A percentile compares a stretch with the other conserved stretches of the same genome.
These are phyloP conservation scores for Drechslerella coelobrocha DNA, from an alignment of 2,329 filamentous ascomycete genomes.

Conservation along the genomic window DNA sequence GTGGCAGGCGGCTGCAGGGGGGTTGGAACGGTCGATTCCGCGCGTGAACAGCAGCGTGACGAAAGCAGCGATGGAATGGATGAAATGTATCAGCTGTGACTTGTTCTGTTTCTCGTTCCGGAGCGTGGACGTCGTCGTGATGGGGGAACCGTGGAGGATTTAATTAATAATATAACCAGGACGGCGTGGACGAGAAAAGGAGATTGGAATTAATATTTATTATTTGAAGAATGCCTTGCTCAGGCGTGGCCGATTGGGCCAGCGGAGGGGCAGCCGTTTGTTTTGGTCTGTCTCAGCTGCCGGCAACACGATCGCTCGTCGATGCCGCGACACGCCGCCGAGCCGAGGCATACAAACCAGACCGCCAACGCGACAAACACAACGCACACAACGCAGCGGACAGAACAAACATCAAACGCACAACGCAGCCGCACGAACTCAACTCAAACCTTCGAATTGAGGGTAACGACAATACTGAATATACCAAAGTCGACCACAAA, in stretches of 20 bases:
- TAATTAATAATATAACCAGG: background rate
- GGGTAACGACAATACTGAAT: too few species aligned
- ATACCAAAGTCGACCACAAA: too few species aligned
- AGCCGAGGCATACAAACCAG: background rate
- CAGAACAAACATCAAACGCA: too few species aligned
- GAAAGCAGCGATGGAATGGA: constrained; percentile 39
- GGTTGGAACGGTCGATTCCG: constrained; percentile 14
- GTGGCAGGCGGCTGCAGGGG: constrained; percentile 7
- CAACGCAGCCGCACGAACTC: too few species aligned
- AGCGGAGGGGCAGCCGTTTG: background rate
- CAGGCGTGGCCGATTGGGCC: background rate
- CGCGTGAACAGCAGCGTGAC: constrained; percentile 6
- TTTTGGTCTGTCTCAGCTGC: constrained; percentile 1
- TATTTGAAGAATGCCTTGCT: background rate
- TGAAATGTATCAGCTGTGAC: too few species aligned
- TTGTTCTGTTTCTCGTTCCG: too few species aligned
- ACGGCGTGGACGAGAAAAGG: background rate
- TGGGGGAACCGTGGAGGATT: background rate
- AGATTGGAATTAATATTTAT: too few species aligned
- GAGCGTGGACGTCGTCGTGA: too few species aligned
- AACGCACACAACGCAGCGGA: too few species aligned
- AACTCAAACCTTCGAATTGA: too few species aligned
- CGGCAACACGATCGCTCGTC: background rate
- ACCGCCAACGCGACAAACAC: too few species aligned
- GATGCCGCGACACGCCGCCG: background rate